A percentile compares a stretch with the other conserved stretches of the same genome.
phyloP scores from a whole-genome alignment of 2,329 filamentous ascomycete genomes.

The Sporothrix phasma region DNA sequence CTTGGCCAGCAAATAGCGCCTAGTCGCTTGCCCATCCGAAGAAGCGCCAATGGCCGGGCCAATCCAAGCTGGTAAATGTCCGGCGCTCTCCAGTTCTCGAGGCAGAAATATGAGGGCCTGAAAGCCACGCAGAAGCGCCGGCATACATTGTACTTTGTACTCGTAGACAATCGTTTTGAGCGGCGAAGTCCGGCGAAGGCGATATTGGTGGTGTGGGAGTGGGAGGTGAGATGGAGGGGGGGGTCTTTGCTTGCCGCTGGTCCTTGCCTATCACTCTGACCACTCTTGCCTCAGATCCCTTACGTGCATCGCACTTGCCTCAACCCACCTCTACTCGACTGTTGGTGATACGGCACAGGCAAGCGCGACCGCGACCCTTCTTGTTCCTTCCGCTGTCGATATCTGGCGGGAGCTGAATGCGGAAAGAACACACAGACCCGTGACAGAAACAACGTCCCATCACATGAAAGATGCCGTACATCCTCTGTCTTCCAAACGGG shows the following conservation, averaged over 20 bases:
- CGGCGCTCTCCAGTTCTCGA: not conserved
- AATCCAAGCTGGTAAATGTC: not conserved
- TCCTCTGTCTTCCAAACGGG: not conserved
- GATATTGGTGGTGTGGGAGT: not conserved
- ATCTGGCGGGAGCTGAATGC: not conserved
- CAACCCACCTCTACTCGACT: not conserved
- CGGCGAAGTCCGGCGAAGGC: not conserved
- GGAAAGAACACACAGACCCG: not conserved
- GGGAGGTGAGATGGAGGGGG: not conserved
- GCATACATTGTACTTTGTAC: too few species aligned
- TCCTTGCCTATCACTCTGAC: too few species aligned
- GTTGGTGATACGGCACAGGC: not conserved
- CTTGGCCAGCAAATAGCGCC: not conserved
- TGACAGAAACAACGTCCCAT: not conserved
- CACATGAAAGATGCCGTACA: not conserved
- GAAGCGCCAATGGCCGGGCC: constrained; percentile 11
- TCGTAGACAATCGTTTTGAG: not conserved
- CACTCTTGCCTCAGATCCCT: not conserved
- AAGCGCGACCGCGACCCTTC: not conserved
- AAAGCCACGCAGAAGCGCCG: constrained; percentile 7
- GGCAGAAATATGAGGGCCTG: not conserved
- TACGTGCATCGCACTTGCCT: constrained; percentile 1
- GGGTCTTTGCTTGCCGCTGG: too few species aligned
- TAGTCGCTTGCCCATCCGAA: constrained; percentile 14
- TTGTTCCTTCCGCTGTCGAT: not conserved